phyloP scores from a whole-genome alignment of 768 basidiomycete genomes.

The Cytidiella melzeri region DNA sequence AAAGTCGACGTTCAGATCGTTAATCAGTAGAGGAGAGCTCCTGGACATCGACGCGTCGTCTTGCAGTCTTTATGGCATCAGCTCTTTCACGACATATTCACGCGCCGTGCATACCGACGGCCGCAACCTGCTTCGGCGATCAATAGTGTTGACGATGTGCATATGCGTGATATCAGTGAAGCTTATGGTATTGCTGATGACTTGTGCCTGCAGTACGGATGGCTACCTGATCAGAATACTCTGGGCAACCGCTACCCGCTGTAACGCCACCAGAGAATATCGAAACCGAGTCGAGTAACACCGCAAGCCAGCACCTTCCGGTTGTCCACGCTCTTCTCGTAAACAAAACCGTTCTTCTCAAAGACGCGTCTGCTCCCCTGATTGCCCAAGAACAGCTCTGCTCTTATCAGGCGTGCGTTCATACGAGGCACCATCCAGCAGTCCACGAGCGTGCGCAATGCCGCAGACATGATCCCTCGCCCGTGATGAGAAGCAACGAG shows the following conservation, averaged over 20 bases:
- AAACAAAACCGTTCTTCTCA: conserved; percentile 56
- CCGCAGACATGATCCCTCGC: conserved; percentile 70
- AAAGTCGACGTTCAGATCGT: no score
- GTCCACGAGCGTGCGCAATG: conserved; percentile 44
- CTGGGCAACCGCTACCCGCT: neutral
- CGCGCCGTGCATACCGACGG: no score
- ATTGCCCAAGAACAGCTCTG: conserved; percentile 46
- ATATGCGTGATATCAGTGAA: no score
- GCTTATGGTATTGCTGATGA: no score
- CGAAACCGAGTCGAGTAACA: neutral
- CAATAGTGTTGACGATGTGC: no score
- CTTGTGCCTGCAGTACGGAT: no score
- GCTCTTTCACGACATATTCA: no score
- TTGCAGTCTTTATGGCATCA: no score
- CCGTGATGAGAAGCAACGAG: conserved; percentile 57
- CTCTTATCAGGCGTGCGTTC: conserved; percentile 43
- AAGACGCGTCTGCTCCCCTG: conserved; percentile 57
- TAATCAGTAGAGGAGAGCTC: no score
- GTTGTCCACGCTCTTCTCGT: conserved; percentile 33
- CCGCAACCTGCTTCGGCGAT: no score
- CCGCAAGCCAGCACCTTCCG: conserved; percentile 11
- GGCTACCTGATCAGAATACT: no score
- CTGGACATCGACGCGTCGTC: no score
- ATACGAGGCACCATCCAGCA: conserved; percentile 64
- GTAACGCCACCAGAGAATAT: conserved; percentile 2